These are phyloP conservation scores for Rubroboletus pulcherrimus DNA, from an alignment of 768 basidiomycete species.

Conservation along the genomic window DNA sequence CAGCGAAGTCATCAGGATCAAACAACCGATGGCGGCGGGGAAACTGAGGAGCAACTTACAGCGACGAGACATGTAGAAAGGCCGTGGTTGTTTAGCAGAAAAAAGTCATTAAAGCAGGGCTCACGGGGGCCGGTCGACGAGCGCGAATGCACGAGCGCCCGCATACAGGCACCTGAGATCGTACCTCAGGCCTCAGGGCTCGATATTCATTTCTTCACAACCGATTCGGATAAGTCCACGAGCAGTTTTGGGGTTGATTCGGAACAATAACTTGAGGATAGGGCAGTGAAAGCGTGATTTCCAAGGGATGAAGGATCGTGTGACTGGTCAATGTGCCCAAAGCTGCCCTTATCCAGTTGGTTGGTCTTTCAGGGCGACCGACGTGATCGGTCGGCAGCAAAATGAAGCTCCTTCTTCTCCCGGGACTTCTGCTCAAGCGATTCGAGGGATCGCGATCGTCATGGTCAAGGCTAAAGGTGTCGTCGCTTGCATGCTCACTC, in stretches of 20 bases:
- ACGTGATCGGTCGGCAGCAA: constrained; percentile 23
- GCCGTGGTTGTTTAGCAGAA: constrained; percentile 1
- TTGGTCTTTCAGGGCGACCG: neutral
- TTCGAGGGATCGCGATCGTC: constrained; percentile 28
- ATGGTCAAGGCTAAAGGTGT: constrained; percentile 22
- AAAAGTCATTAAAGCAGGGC: neutral
- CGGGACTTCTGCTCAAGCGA: constrained; percentile 23
- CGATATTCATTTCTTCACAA: neutral
- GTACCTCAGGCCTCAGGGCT: constrained; percentile 18
- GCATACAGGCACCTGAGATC: constrained; percentile 20
- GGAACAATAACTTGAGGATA: neutral
- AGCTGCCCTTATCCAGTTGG: neutral
- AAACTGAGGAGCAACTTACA: neutral
- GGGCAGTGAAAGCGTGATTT: neutral
- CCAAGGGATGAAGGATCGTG: neutral
- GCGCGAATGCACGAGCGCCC: neutral
- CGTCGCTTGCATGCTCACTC: constrained; percentile 25
- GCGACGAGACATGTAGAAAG: constrained; percentile 4
- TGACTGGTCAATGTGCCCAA: neutral
- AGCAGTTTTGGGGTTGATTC: neutral
- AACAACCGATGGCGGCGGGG: neutral
- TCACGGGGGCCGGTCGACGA: neutral
- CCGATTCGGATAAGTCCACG: neutral
- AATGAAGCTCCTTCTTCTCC: constrained; percentile 17
- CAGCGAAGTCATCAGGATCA: constrained; percentile 11